phyloP scores from a whole-genome alignment of 2,329 filamentous ascomycete genomes.

The Pseudohalonectria lignicola region DNA sequence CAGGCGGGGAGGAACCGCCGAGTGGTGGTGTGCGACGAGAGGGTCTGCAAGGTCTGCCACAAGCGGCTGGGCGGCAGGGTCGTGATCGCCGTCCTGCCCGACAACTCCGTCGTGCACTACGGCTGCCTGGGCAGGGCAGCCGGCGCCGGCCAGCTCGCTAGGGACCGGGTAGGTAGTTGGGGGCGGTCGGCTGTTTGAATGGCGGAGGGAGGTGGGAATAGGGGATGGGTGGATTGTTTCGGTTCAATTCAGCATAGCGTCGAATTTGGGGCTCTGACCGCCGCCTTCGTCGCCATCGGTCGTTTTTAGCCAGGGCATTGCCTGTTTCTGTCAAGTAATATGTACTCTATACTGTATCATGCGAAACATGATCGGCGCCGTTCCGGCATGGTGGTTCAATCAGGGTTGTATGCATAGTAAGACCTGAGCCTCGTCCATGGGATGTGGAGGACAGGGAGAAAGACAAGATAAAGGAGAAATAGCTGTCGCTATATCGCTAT shows the following conservation, averaged over 20 bases:
- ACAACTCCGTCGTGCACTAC: slow-evolving; percentile 73
- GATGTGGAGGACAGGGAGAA: too few relatives aligned
- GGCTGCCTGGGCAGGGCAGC: slow-evolving; percentile 52
- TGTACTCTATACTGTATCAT: too few relatives aligned
- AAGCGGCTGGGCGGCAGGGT: slow-evolving; percentile 88
- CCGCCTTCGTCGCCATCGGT: too few relatives aligned
- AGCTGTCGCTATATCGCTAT: not conserved
- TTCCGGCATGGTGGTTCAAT: too few relatives aligned
- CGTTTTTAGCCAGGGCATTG: too few relatives aligned
- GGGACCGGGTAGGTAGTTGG: slow-evolving; percentile 2
- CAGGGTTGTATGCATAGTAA: too few relatives aligned
- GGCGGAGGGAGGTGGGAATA: slow-evolving; percentile 12
- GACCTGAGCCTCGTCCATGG: too few relatives aligned
- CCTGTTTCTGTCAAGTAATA: too few relatives aligned
- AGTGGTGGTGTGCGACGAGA: slow-evolving; percentile 77
- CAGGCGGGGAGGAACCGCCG: slow-evolving; percentile 47
- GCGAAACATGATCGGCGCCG: too few relatives aligned
- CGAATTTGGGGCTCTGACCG: too few relatives aligned
- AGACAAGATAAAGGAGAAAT: too few relatives aligned
- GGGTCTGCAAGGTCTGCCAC: slow-evolving; percentile 84
- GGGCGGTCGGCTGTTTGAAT: slow-evolving; percentile 15
- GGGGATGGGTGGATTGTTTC: slow-evolving; percentile 10
- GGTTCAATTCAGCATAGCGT: too few relatives aligned
- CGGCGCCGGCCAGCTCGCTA: slow-evolving; percentile 21
- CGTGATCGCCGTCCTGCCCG: slow-evolving; percentile 80